Conservation (phyloP, 2,329 filamentous ascomycete genomes). For the Clonostachys byssicola region DNA sequence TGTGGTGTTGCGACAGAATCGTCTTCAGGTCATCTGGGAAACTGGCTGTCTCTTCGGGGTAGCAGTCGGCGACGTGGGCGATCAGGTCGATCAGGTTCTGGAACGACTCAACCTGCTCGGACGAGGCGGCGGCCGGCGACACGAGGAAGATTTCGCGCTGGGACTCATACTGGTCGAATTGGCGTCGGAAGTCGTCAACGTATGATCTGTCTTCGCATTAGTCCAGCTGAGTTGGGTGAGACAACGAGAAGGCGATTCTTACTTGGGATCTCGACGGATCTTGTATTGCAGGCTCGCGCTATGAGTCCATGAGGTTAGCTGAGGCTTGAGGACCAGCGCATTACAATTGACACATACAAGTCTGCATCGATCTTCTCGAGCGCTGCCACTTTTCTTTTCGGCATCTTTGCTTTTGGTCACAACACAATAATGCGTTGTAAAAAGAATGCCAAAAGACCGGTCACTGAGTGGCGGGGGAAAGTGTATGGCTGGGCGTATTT, state of each 20-base stretch:
- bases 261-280: conserved; percentile 80
- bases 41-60: conserved; percentile 70
- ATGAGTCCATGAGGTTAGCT: conserved; percentile 12
- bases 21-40: conserved; percentile 80
- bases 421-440: not conserved
- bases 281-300: conserved; percentile 87
- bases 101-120: conserved; percentile 77
- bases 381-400: conserved; percentile 84
- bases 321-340: not conserved
- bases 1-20: conserved; percentile 79
- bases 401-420: conserved; percentile 45
- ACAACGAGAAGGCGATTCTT: not conserved
- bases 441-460: not conserved
- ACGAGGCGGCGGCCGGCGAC: conserved; percentile 73
- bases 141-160: conserved; percentile 89
- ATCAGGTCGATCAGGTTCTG: conserved; percentile 91
- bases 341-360: conserved; percentile 44
- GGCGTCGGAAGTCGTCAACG: conserved; percentile 79
- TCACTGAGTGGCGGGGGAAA: not conserved
- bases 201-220: conserved; percentile 60
- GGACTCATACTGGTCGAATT: conserved; percentile 88
- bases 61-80: conserved; percentile 90
- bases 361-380: conserved; percentile 95
- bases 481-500: not conserved
- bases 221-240: not conserved